These are phyloP conservation scores for Phlebiopsis flavidoalba DNA, from an alignment of 768 basidiomycete species.

Conservation along the genomic window DNA sequence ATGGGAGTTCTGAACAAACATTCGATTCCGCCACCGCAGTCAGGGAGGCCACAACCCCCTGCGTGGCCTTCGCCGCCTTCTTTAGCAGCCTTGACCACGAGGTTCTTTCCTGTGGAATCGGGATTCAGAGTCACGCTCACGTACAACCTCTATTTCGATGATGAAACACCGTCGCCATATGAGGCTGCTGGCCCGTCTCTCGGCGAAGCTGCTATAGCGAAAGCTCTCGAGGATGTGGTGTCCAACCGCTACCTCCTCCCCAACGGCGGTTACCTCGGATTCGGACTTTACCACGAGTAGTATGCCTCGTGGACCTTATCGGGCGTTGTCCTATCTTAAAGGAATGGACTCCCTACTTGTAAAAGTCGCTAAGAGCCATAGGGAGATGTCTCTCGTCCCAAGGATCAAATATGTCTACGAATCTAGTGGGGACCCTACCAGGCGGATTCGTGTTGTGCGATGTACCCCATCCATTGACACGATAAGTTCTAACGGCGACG, in stretches of 20 bases:
- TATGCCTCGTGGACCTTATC: slow-evolving; percentile 15
- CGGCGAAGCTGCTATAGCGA: too few species aligned
- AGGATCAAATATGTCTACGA: too few species aligned
- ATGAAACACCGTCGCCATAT: not conserved
- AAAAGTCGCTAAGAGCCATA: too few species aligned
- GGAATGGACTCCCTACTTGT: too few species aligned
- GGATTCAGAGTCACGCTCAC: slow-evolving; percentile 39
- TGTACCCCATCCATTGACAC: too few species aligned
- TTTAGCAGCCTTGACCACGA: slow-evolving; percentile 41
- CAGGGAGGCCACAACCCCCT: not conserved
- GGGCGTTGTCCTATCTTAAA: too few species aligned
- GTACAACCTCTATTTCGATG: slow-evolving; percentile 29
- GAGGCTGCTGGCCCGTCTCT: not conserved
- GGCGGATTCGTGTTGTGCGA: too few species aligned
- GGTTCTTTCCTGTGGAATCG: slow-evolving; percentile 30
- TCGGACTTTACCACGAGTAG: slow-evolving; percentile 30
- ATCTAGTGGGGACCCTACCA: too few species aligned
- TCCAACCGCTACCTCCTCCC: slow-evolving; percentile 27
- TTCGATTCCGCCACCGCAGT: slow-evolving; percentile 27
- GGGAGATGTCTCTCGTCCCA: too few species aligned
- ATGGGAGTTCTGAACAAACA: slow-evolving; percentile 20
- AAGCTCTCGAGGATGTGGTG: slow-evolving; percentile 19
- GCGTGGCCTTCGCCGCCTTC: slow-evolving; percentile 33
- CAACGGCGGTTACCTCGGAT: slow-evolving; percentile 32
- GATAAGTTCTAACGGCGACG: too few species aligned